phyloP scores from a whole-genome alignment of 805 yeast species.

The Barnettozyma populi region DNA sequence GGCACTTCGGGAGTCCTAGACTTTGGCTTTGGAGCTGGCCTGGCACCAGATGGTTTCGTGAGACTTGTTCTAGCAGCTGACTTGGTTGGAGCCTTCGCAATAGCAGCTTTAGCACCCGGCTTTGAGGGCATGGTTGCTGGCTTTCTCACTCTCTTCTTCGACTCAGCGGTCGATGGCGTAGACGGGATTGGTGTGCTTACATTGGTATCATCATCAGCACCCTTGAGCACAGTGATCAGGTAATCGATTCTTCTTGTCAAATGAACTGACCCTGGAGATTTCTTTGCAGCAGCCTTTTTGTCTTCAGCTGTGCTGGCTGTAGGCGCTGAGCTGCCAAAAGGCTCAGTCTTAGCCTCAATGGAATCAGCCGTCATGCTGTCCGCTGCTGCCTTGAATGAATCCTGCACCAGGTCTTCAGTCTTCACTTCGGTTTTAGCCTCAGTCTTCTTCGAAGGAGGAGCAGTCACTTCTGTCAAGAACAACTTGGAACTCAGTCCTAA shows the following conservation, averaged over 20 bases:
- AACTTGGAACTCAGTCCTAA: slow-evolving; percentile 81
- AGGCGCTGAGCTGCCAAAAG: not conserved
- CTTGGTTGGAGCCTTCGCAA: slow-evolving; percentile 10
- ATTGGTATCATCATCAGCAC: slow-evolving; percentile 38
- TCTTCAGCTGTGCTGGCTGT: slow-evolving; percentile 10
- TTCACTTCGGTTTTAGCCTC: slow-evolving; percentile 3
- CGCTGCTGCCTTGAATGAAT: not conserved
- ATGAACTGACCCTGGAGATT: slow-evolving; percentile 89
- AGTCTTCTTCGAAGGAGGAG: slow-evolving; percentile 27
- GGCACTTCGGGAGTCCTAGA: slow-evolving; percentile 23
- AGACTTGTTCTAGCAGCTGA: slow-evolving; percentile 6
- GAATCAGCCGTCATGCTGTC: slow-evolving; percentile 11
- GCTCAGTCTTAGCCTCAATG: slow-evolving; percentile 6
- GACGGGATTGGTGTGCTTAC: slow-evolving; percentile 27
- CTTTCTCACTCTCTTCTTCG: slow-evolving; percentile 26
- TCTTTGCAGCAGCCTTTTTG: slow-evolving; percentile 36
- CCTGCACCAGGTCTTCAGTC: slow-evolving; percentile 3
- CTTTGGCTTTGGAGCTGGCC: slow-evolving; percentile 13
- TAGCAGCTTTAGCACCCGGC: slow-evolving; percentile 9
- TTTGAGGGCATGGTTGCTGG: slow-evolving; percentile 22
- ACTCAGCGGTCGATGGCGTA: slow-evolving; percentile 22
- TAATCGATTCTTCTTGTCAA: slow-evolving; percentile 89
- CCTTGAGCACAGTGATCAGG: slow-evolving; percentile 63
- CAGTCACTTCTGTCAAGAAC: slow-evolving; percentile 50
- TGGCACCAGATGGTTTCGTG: slow-evolving; percentile 10